Conservation (phyloP, 148 eudicot genomes). For the Agrostemma githago region DNA sequence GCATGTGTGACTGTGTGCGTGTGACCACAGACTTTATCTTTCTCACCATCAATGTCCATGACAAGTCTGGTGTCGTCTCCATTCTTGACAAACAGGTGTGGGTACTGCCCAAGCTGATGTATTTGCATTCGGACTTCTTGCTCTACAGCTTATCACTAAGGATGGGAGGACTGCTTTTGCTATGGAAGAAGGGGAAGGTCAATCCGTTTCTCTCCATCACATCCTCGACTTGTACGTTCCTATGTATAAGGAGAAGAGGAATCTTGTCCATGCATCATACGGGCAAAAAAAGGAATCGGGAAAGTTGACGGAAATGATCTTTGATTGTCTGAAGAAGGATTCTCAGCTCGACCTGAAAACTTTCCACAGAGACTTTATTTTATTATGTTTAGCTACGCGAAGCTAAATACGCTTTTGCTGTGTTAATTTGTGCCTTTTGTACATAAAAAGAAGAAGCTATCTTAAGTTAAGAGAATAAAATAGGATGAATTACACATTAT, state of each 20-base stretch:
- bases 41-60: not conserved
- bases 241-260: conserved; percentile 25
- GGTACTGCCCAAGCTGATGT: conserved; percentile 23
- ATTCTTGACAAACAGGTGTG: conserved; percentile 14
- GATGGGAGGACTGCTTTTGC: conserved; percentile 30
- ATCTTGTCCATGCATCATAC: conserved; percentile 32
- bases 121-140: conserved; percentile 34
- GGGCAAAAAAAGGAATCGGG: conserved; percentile 30
- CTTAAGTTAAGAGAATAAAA: no score
- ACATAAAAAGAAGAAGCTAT: not conserved
- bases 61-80: not conserved
- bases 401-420: not conserved
- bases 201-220: conserved; percentile 23
- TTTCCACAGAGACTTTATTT: conserved; percentile 24
- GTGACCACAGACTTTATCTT: not conserved
- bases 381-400: conserved; percentile 27
- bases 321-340: conserved; percentile 29
- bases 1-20: no score
- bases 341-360: conserved; percentile 24
- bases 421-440: not conserved
- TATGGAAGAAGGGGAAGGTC: conserved; percentile 22
- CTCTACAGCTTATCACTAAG: conserved; percentile 34
- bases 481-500: not conserved
- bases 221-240: conserved; percentile 33
- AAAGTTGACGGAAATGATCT: conserved; percentile 31